Evolutionary conservation across 148 eudicot genomes (phyloP), one percentile per base, ranked within the genome.

Genomic region (Camellia sinensis): DNA sequence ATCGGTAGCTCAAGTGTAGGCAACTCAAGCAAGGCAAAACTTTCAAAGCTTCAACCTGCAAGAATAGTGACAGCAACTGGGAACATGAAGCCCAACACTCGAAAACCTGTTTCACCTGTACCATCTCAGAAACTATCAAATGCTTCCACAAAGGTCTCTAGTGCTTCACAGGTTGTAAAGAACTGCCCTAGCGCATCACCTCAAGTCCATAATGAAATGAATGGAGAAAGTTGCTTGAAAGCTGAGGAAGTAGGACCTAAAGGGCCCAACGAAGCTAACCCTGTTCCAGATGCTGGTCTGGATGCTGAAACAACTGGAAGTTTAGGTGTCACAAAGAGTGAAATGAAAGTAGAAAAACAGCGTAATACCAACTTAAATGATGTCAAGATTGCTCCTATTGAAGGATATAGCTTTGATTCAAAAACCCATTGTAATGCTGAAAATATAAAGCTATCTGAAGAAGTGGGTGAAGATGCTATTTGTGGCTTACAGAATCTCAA

Each of bases 21-120:
- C 78, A 68, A 81, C 78, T 71, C 90, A 67, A 87, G 64, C 81
- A 93, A 88, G 78, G 77, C 74, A 67, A 88, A 75, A 63, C 83
- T 67, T 76, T 78, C 79, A 74, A 86, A 84, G 73, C 43, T 78
- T 84, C 76, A 71, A 75, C 64, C 84, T 62, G 80, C 83, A 62
- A 84, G 64, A 81, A 68, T 71, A 46, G 68, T 64, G 70, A 61
- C 81, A n/a, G 75, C 83, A 12, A 80, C 70, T 41, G 79, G 83
- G 73, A 81, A 79, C 21, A 71, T 73, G 71, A 89, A 80, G 71
- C 89, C 63, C 82, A 86, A 79, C 52, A 78, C 84, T 52, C 69
- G 60, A 54, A 83, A 90, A 81, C 61, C 80, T 78, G 76, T 73
- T 63, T 64, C 83, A 48, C 78, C 87, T 69, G 53, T 45, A 76